Evolutionary conservation across 176 grass and related monocot genomes (phyloP).

Genomic region (Phoenix roebelenii): DNA sequence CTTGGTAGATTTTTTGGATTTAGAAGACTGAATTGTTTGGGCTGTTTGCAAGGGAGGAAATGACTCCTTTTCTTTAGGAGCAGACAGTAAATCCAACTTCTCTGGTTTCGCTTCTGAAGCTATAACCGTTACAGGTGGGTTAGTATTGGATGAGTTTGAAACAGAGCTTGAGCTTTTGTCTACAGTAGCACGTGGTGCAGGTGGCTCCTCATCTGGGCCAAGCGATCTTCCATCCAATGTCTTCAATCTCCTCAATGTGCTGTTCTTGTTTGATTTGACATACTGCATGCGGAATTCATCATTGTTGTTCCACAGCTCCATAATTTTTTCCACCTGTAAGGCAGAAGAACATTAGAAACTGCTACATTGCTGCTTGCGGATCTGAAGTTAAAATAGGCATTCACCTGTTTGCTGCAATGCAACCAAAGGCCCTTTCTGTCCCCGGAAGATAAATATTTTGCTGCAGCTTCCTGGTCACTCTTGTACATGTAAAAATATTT

Average conservation of each 20-base stretch:
- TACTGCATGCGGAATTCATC: slow-evolving; percentile 70
- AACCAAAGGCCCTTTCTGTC: slow-evolving; percentile 35
- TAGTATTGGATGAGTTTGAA: slow-evolving; percentile 17
- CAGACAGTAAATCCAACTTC: slow-evolving; percentile 14
- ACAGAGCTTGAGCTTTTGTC: slow-evolving; percentile 37
- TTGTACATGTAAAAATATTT: slow-evolving; percentile 64
- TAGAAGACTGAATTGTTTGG: slow-evolving; percentile 27
- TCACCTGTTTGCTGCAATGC: slow-evolving; percentile 75
- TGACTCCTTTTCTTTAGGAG: slow-evolving; percentile 24
- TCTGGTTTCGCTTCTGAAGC: slow-evolving; percentile 24
- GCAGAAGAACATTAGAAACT: slow-evolving; percentile 6
- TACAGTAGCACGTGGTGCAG: slow-evolving; percentile 34
- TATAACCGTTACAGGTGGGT: neutral
- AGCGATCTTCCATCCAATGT: slow-evolving; percentile 79
- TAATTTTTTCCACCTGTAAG: slow-evolving; percentile 51
- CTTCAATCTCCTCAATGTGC: slow-evolving; percentile 64
- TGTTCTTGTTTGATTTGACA: slow-evolving; percentile 56
- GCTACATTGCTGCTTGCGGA: slow-evolving; percentile 1
- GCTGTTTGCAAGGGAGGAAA: slow-evolving; percentile 33
- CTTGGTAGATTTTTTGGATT: slow-evolving; percentile 32
- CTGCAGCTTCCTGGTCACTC: slow-evolving; percentile 20
- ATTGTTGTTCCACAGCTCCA: slow-evolving; percentile 67
- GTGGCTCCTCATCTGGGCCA: slow-evolving; percentile 65
- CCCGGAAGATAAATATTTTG: neutral
- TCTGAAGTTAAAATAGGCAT: neutral